Conservation (phyloP, 805 yeast genomes). For the Wickerhamiella sorbophila region DNA sequence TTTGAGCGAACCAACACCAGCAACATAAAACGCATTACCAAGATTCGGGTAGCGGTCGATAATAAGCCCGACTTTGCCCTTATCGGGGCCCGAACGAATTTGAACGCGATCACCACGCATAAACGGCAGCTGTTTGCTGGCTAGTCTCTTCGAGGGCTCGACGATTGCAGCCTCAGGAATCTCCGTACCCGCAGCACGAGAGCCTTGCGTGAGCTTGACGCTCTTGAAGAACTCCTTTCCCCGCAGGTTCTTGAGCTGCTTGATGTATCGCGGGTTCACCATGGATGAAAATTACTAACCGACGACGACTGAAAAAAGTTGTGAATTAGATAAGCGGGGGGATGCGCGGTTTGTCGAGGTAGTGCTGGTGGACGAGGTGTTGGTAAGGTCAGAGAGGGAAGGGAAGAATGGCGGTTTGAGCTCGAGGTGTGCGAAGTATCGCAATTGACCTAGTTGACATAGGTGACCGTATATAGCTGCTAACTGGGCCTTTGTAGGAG, state of each 20-base stretch:
- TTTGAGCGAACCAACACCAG: constrained; percentile 49
- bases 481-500: too few relatives aligned
- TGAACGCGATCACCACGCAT: constrained; percentile 20
- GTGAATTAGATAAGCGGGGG: too few relatives aligned
- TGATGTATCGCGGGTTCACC: constrained; percentile 14
- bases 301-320: too few relatives aligned
- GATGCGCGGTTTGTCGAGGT: too few relatives aligned
- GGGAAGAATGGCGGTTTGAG: too few relatives aligned
- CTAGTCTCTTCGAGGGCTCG: constrained; percentile 12
- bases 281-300: constrained; percentile 4
- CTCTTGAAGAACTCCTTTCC: constrained; percentile 16
- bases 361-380: too few relatives aligned
- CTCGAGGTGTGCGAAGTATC: too few relatives aligned
- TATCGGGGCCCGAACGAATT: constrained; percentile 38
- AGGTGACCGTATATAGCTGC: too few relatives aligned
- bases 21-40: constrained; percentile 49
- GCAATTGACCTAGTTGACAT: too few relatives aligned
- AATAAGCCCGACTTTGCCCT: constrained; percentile 63
- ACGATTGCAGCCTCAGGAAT: constrained; percentile 14
- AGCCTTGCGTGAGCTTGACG: constrained; percentile 10
- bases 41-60: constrained; percentile 38
- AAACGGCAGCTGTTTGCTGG: constrained; percentile 17
- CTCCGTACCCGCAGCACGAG: constrained; percentile 15
- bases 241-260: constrained; percentile 13
- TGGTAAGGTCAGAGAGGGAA: too few relatives aligned